These are phyloP conservation scores for Backusella circina DNA, from an alignment of 192 early-diverging fungal genomes.

Conservation along the genomic window DNA sequence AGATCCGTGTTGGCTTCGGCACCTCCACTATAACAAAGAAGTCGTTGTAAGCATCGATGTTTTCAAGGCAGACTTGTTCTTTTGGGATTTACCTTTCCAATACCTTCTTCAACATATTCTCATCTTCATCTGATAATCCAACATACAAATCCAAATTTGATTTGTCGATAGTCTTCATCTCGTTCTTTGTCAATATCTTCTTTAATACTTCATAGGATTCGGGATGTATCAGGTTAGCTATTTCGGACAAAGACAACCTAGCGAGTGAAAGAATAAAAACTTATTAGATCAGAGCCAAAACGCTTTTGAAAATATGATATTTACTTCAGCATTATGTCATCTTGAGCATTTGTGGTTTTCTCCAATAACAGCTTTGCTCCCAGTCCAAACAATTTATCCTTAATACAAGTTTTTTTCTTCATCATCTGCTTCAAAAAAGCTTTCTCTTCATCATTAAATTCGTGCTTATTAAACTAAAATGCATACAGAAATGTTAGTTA, in stretches of 20 bases:
- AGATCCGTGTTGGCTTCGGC: no score
- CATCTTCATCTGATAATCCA: slow-evolving; percentile 6
- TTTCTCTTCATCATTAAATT: background rate
- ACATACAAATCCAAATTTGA: background rate
- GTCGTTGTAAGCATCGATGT: background rate
- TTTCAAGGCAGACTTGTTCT: slow-evolving; percentile 7
- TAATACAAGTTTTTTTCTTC: background rate
- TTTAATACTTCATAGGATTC: slow-evolving; percentile 8
- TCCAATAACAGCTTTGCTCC: background rate
- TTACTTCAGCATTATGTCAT: slow-evolving; percentile 2
- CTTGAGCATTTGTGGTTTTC: background rate
- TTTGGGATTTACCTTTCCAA: slow-evolving; percentile 5
- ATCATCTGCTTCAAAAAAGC: background rate
- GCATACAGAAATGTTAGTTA: background rate
- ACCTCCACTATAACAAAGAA: slow-evolving; percentile 9
- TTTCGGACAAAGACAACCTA: slow-evolving; percentile 5
- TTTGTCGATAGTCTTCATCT: slow-evolving; percentile 10
- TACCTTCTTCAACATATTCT: slow-evolving; percentile 10
- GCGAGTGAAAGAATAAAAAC: background rate
- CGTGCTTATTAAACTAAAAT: background rate
- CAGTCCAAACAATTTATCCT: background rate
- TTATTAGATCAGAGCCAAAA: background rate
- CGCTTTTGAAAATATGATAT: background rate
- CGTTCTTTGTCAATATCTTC: slow-evolving; percentile 7
- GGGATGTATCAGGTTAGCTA: slow-evolving; percentile 5